phyloP scores from a whole-genome alignment of 1,284 basidiomycete genomes.

The Golubevia sp. region DNA sequence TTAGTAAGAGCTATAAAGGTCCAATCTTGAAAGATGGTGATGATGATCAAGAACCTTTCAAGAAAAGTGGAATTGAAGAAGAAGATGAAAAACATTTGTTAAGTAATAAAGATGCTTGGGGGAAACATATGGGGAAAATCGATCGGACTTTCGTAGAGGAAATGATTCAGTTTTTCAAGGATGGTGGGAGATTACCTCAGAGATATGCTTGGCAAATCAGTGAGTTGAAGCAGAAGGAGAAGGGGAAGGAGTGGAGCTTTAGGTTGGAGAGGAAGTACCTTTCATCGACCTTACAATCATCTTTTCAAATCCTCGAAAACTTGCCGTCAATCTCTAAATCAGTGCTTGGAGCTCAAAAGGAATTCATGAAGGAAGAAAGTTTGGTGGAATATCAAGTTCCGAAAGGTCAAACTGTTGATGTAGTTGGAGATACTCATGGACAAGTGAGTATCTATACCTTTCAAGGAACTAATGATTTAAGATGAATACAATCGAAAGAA shows the following conservation, averaged over 20 bases:
- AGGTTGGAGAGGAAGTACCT: no score
- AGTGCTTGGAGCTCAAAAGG: conserved; percentile 79
- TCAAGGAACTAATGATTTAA: no score
- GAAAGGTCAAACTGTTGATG: conserved; percentile 81
- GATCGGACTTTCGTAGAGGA: conserved; percentile 74
- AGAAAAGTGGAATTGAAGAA: conserved; percentile 2
- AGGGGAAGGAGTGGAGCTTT: no score
- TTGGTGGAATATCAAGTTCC: conserved; percentile 79
- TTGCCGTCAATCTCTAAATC: no score
- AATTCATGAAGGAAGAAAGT: conserved; percentile 78
- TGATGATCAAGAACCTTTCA: conserved; percentile 2
- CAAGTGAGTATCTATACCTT: no score
- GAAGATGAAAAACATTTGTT: conserved; percentile 21
- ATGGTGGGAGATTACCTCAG: conserved; percentile 79
- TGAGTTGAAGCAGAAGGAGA: no score
- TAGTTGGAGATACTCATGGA: conserved; percentile 59
- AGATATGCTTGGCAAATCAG: conserved; percentile 87
- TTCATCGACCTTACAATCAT: no score
- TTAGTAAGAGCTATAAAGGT: conserved; percentile 38
- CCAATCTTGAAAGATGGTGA: conserved; percentile 33
- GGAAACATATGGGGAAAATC: conserved; percentile 58
- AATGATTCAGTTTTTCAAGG: conserved; percentile 92
- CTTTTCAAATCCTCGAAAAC: no score
- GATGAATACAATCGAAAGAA: no score
- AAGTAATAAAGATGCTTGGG: conserved; percentile 4